These are phyloP conservation scores for Coprinopsis marcescibilis DNA, from an alignment of 768 basidiomycete species.

Conservation along the genomic window DNA sequence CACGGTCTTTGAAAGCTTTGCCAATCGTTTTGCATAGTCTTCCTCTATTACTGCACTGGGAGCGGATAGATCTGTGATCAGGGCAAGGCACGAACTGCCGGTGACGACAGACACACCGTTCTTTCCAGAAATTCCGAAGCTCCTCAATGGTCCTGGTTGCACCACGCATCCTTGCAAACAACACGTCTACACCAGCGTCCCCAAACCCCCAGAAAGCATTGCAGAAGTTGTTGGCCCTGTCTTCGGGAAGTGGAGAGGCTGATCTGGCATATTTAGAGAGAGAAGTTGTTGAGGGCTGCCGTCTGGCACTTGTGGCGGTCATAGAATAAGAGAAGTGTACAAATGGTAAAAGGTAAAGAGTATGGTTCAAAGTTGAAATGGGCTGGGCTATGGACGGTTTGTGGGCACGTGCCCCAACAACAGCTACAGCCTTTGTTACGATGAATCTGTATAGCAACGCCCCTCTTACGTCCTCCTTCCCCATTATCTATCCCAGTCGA, in stretches of 20 bases:
- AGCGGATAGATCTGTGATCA: slow-evolving; percentile 1
- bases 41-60: slow-evolving; percentile 87
- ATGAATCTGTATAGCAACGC: background rate
- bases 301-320: slow-evolving; percentile 57
- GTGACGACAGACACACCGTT: slow-evolving; percentile 55
- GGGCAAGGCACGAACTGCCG: background rate
- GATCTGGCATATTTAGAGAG: slow-evolving; percentile 63
- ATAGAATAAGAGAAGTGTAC: slow-evolving; percentile 8
- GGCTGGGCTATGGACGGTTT: slow-evolving; percentile 1
- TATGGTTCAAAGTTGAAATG: slow-evolving; percentile 2
- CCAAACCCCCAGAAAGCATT: slow-evolving; percentile 93
- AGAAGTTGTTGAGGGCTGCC: slow-evolving; percentile 80
- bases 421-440: background rate
- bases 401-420: background rate
- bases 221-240: slow-evolving; percentile 79
- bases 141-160: slow-evolving; percentile 87
- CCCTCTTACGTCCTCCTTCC: background rate
- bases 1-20: slow-evolving; percentile 67
- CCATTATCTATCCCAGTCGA: slow-evolving; percentile 37
- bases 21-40: slow-evolving; percentile 85
- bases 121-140: slow-evolving; percentile 84
- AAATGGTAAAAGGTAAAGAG: slow-evolving; percentile 5
- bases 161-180: slow-evolving; percentile 86
- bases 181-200: slow-evolving; percentile 86
- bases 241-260: slow-evolving; percentile 40